These are phyloP conservation scores for Phytopythium chamaehyphon DNA, from an alignment of 352 stramenopile genomes.

Conservation along the genomic window DNA sequence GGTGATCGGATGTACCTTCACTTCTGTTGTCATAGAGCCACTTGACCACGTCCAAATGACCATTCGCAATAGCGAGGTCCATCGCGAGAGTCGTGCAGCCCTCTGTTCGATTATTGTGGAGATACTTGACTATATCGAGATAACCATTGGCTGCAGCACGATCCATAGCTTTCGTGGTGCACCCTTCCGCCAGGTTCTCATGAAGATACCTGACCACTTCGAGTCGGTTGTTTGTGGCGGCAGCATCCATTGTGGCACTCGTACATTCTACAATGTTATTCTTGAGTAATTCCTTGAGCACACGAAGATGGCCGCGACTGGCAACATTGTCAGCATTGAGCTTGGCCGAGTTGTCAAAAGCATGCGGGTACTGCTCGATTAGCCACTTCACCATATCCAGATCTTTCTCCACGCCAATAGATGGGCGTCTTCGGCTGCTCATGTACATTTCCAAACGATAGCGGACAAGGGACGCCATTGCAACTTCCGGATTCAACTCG, in stretches of 20 bases:
- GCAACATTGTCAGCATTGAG: too few relatives aligned
- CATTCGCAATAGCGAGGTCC: neutral
- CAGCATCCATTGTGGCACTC: neutral
- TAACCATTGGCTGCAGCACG: constrained; percentile 1
- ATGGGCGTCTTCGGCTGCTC: too few relatives aligned
- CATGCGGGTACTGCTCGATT: too few relatives aligned
- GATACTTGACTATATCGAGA: constrained; percentile 14
- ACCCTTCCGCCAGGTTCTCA: neutral
- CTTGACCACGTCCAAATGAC: neutral
- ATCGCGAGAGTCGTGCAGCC: neutral
- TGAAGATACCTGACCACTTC: neutral
- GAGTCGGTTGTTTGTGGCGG: neutral
- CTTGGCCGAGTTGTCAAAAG: too few relatives aligned
- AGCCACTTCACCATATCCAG: too few relatives aligned
- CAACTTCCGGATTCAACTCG: too few relatives aligned
- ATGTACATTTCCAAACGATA: too few relatives aligned
- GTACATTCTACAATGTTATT: neutral
- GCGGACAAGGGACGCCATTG: too few relatives aligned
- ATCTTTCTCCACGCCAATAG: too few relatives aligned
- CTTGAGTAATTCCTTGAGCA: neutral
- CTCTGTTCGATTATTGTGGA: neutral
- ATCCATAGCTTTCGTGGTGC: constrained; percentile 6
- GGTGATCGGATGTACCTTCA: constrained; percentile 15
- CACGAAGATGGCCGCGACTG: neutral
- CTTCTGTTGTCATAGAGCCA: constrained; percentile 15